Conservation (phyloP, 2,329 filamentous ascomycete genomes). For the Fonsecaea multimorphosa region DNA sequence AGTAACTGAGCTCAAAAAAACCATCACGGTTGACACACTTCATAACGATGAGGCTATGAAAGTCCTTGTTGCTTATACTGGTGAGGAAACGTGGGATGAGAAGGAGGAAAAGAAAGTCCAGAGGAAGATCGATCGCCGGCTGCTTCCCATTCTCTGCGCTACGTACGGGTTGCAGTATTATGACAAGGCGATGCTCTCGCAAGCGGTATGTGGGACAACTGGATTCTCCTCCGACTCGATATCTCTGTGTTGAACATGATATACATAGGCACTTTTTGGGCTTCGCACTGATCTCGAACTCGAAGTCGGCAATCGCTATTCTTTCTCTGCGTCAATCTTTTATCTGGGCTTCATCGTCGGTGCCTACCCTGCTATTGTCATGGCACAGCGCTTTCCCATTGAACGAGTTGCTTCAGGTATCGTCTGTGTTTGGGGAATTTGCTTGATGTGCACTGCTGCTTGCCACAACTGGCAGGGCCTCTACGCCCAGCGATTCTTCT, state of each 20-base stretch:
- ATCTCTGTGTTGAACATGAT: neutral
- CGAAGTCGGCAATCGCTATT: slow-evolving; percentile 50
- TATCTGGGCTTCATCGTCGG: slow-evolving; percentile 80
- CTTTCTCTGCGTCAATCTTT: slow-evolving; percentile 48
- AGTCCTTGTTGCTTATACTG: slow-evolving; percentile 30
- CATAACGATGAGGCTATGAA: slow-evolving; percentile 34
- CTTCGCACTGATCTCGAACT: slow-evolving; percentile 51
- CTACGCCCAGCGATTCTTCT: slow-evolving; percentile 70
- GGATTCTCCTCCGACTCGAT: neutral
- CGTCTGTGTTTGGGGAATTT: slow-evolving; percentile 69
- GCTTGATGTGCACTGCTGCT: slow-evolving; percentile 72
- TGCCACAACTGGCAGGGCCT: slow-evolving; percentile 68
- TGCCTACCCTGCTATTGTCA: slow-evolving; percentile 74
- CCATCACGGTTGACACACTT: slow-evolving; percentile 26
- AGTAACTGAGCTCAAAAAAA: slow-evolving; percentile 23
- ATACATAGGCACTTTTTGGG: slow-evolving; percentile 49
- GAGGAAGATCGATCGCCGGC: slow-evolving; percentile 40
- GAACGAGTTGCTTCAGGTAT: slow-evolving; percentile 67
- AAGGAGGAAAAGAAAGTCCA: slow-evolving; percentile 29
- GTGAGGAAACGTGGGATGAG: slow-evolving; percentile 26
- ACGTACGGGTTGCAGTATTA: slow-evolving; percentile 51
- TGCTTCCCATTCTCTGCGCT: slow-evolving; percentile 60
- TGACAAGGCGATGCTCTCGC: slow-evolving; percentile 56
- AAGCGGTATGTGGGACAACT: slow-evolving; percentile 51
- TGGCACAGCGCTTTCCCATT: slow-evolving; percentile 70